Base-by-base conservation (phyloP, 768 basidiomycete species). In the Vararia minispora region DNA sequence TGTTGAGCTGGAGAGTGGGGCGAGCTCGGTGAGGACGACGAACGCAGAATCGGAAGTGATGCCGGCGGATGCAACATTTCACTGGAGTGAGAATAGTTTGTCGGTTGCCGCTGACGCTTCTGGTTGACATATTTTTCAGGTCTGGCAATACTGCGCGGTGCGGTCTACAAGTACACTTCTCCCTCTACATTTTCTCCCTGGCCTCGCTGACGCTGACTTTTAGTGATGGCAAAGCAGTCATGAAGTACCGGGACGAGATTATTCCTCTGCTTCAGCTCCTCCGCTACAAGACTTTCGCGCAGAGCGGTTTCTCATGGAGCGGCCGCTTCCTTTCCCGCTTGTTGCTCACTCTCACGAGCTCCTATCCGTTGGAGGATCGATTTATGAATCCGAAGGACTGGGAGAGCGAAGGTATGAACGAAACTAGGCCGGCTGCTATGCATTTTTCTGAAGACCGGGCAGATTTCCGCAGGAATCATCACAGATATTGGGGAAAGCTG, bases 1-100 rank as follows among this genome's bases (percentile, higher is more conserved):
- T 8, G 62, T 61, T 3, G 90, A 95, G 54, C 66, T 92, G 10
- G 87, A 90, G 46, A 77, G 80, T 48, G 90, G 90, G 4, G 89
- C 90, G 6, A 80, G 78, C 51, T 82, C 75, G 40, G 64, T 70
- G 48, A 71, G 69, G 55, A 79, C 80, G 12, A 89, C 85, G 1
- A 79, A 80, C 2, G 63, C 71, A 23, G 52, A 56, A 20, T 76
- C 79, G 3, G 66, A 68, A 2, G 76, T 80, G 1, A 59, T 84
- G 28, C 77, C 83, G 3, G 80, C 83, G 1, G 87, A 90, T 56
- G 83, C 83, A 3, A 87, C 86, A 13, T 64, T 94, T 35, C 87
- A 91, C 50, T 89, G 86, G 82, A 86, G 82, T 84, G 58, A 39
- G 76, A 57, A 14, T 25, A 40, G 25, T 41, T 28, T 14, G 6